Evolutionary conservation across 129 eudicot species (phyloP).

Genomic region (Rutidosis leptorrhynchoides): DNA sequence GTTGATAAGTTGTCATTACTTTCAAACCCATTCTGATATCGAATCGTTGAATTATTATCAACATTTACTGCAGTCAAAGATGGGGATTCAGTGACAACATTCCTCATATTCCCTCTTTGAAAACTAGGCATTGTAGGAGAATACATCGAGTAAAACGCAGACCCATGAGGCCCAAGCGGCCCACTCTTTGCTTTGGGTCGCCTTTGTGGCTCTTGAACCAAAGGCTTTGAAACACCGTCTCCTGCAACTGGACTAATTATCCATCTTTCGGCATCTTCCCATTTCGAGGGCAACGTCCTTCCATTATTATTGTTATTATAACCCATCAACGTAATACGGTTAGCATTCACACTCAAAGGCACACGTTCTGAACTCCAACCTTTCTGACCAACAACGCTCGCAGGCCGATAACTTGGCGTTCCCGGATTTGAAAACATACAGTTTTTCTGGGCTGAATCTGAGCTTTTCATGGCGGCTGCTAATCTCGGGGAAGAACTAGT

Average conservation of each 20-base stretch:
- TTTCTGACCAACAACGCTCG: slow-evolving; percentile 49
- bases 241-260: slow-evolving; percentile 70
- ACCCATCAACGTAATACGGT: slow-evolving; percentile 47
- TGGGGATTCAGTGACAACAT: slow-evolving; percentile 46
- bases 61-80: slow-evolving; percentile 43
- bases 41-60: slow-evolving; percentile 37
- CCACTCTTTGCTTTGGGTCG: slow-evolving; percentile 86
- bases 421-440: slow-evolving; percentile 72
- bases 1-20: slow-evolving; percentile 29
- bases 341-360: slow-evolving; percentile 45
- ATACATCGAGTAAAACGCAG: slow-evolving; percentile 53
- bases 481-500: slow-evolving; percentile 61
- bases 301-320: slow-evolving; percentile 45
- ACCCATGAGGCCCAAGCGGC: slow-evolving; percentile 81
- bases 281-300: slow-evolving; percentile 77
- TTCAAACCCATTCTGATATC: slow-evolving; percentile 25
- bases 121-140: slow-evolving; percentile 56
- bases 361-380: slow-evolving; percentile 95
- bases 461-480: slow-evolving; percentile 52
- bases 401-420: slow-evolving; percentile 56
- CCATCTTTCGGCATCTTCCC: slow-evolving; percentile 99
- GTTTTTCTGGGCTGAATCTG: slow-evolving; percentile 32
- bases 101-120: slow-evolving; percentile 43
- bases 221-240: slow-evolving; percentile 42
- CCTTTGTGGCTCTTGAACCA: slow-evolving; percentile 55